A percentile compares a stretch with the other conserved stretches of the same genome.
These are phyloP conservation scores for Penstemon davidsonii DNA, from an alignment of 257 asterid species.

Conservation along the genomic window DNA sequence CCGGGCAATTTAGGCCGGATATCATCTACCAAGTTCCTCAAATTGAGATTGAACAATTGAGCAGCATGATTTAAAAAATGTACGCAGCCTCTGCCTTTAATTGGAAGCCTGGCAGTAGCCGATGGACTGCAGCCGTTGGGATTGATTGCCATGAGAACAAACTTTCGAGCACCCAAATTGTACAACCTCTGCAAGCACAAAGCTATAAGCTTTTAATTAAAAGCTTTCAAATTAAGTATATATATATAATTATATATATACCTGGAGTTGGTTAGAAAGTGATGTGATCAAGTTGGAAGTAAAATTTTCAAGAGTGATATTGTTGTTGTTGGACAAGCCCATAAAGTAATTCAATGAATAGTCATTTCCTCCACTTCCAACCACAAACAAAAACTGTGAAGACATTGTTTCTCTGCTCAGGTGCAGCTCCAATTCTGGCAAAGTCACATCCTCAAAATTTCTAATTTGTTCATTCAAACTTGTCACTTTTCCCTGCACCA, in stretches of 20 bases:
- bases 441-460: slow-evolving; percentile 53
- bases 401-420: slow-evolving; percentile 28
- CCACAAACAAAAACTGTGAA: slow-evolving; percentile 53
- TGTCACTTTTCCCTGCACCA: slow-evolving; percentile 53
- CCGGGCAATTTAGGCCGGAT: slow-evolving; percentile 54
- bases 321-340: slow-evolving; percentile 25
- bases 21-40: slow-evolving; percentile 45
- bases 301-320: slow-evolving; percentile 51
- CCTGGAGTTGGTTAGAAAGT: slow-evolving; percentile 60
- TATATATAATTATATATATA: not conserved
- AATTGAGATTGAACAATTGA: slow-evolving; percentile 47
- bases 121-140: slow-evolving; percentile 80
- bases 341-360: slow-evolving; percentile 60
- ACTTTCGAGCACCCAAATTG: slow-evolving; percentile 68
- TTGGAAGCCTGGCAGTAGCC: slow-evolving; percentile 39
- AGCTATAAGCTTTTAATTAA: not conserved
- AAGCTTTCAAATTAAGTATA: not conserved
- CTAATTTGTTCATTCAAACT: slow-evolving; percentile 58
- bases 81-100: slow-evolving; percentile 35
- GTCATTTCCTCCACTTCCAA: slow-evolving; percentile 83
- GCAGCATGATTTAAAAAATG: slow-evolving; percentile 42
- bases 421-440: slow-evolving; percentile 56
- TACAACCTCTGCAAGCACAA: slow-evolving; percentile 52
- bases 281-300: slow-evolving; percentile 46
- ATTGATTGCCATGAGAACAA: slow-evolving; percentile 56